phyloP scores from a whole-genome alignment of 805 yeast species.

The Wickerhamiella lipophila region DNA sequence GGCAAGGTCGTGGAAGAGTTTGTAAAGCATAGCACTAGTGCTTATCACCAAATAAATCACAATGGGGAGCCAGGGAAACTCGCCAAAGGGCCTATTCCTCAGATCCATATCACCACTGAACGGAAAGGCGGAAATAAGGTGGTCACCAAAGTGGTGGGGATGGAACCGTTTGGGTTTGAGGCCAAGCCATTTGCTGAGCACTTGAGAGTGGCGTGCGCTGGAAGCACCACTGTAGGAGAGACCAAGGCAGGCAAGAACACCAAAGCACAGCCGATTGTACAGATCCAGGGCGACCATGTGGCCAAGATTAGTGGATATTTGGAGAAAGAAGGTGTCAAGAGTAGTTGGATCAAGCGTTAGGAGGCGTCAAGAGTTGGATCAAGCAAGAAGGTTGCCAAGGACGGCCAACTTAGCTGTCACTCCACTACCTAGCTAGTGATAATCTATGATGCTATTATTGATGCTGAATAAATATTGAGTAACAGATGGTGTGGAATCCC shows the following conservation, averaged over 20 bases:
- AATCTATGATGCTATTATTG: no score
- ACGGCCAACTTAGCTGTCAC: no score
- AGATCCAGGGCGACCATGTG: conserved; percentile 84
- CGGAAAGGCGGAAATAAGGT: conserved; percentile 70
- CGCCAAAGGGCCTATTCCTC: conserved; percentile 55
- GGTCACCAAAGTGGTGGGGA: conserved; percentile 57
- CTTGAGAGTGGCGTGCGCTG: conserved; percentile 70
- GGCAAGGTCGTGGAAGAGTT: conserved; percentile 30
- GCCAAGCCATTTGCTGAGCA: conserved; percentile 54
- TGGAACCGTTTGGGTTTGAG: conserved; percentile 55
- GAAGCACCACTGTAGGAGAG: conserved; percentile 50
- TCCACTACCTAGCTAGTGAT: no score
- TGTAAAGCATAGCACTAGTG: conserved; percentile 36
- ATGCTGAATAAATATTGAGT: no score
- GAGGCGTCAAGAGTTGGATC: no score
- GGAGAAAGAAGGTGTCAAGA: conserved; percentile 36
- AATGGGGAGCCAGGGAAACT: conserved; percentile 33
- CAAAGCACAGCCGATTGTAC: conserved; percentile 31
- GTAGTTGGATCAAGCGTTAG: conserved; percentile 47
- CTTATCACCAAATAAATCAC: conserved; percentile 37
- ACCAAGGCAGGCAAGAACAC: conserved; percentile 47
- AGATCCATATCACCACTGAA: conserved; percentile 53
- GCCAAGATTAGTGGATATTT: conserved; percentile 38
- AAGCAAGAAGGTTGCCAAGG: no score
- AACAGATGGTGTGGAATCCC: no score